Base-by-base conservation (phyloP, 108 stramenopile species). In the Fistulifera solaris region DNA sequence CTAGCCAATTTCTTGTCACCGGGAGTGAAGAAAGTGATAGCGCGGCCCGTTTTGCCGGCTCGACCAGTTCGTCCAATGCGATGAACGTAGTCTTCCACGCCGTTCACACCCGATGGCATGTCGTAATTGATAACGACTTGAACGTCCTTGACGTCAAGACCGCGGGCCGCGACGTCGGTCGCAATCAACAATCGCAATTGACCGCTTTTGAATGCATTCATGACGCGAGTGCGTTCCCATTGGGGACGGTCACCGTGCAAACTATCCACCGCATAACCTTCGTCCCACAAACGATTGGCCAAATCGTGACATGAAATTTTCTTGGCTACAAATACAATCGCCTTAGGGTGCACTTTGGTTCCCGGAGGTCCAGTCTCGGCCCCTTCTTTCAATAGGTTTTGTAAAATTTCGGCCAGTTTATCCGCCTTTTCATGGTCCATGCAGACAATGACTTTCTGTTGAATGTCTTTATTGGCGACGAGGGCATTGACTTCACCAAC, bases 131-230 rank as follows among this genome's bases (percentile, higher is more conserved):
- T 84, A 39, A 99, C 98, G 10, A 77, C 93, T 53, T 79, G 87
- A 24, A 99, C 95, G 62, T 97, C 94, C 65, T 97, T 96, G 27
- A 99, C 96, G 66, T 99, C 98, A 23, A 99, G 67, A 7, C 98
- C 98, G 47, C 98, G 81, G 0, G 96, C 96, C 5, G 96, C 96
- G 3, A 99, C 98, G 64, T 99, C 98, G 11, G 98, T 99, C 6
- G 98, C 98, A 63, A 99, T 94, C 58, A 99, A 63, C 71, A 98
- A 60, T 21, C 93, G 86, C 5, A 93, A 54, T 22, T 81, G 71
- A 28, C 94, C 91, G 39, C 43, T 46, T 68, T 96, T 96, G 73
- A 98, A 99, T 10, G 94, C 93, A 24, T 78, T 55, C 60, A 99
- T 89, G 40, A 97, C 96, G 58, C 92, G 78, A 40, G 93, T 94